Conservation (phyloP, 2,329 filamentous ascomycete genomes). For the Orbilia blumenaviensis region DNA sequence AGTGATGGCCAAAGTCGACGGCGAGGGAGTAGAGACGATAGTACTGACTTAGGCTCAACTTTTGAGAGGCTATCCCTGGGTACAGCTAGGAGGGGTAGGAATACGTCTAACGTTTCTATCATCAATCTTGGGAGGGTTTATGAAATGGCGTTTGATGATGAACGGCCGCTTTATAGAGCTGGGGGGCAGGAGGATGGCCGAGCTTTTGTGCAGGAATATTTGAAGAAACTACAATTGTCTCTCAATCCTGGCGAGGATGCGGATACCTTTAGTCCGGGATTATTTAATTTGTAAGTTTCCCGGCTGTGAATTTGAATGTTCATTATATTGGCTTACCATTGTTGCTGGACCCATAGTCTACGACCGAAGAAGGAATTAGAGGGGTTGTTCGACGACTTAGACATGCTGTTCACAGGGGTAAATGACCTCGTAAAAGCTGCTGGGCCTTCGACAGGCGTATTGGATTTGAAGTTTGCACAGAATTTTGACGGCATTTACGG, state of each 20-base stretch:
- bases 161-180: conserved; percentile 7
- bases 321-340: background rate
- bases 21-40: background rate
- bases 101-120: background rate
- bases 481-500: background rate
- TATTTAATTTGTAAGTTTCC: conserved; percentile 31
- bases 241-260: background rate
- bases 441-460: background rate
- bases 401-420: conserved; percentile 5
- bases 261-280: background rate
- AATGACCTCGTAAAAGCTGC: background rate
- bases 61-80: conserved; percentile 35
- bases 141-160: conserved; percentile 21
- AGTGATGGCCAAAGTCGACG: background rate
- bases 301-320: too few relatives aligned
- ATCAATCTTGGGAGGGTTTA: conserved; percentile 25
- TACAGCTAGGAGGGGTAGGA: background rate
- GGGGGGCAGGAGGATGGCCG: background rate
- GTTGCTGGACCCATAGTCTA: conserved; percentile 8
- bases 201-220: conserved; percentile 9
- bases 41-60: conserved; percentile 25
- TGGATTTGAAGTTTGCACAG: background rate
- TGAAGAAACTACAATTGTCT: background rate
- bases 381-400: conserved; percentile 34
- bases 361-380: background rate